Base-by-base conservation (phyloP, 1,284 basidiomycete genomes). In the Wallemia mellicola region DNA sequence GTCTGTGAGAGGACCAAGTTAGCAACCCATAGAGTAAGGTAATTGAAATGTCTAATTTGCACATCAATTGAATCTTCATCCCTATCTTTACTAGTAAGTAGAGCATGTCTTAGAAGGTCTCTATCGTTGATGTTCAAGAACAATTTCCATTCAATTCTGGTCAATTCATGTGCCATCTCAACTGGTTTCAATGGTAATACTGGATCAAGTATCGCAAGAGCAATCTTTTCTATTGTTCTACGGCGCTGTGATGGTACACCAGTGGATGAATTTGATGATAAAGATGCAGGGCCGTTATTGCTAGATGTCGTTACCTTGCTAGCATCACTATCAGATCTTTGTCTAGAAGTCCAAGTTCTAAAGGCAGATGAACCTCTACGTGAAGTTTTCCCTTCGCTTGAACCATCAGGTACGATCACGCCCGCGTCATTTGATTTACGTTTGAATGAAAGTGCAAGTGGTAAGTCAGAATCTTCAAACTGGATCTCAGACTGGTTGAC, bases 91-190 rank as follows among this genome's bases (percentile, higher is more conserved):
- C 65, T 33, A 11, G 66, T 65, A 1, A 65, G 65, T 24, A 68
- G 61, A 1, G 67, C 66, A 58, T 68, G 67, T 1, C 67, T 64
- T n/a, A 68, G 61, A 0, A 67, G 59, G 59, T 68, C 67, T 24
- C 67, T 63, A 11, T 67, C 66, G 9, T 61, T 63, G 61, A 66
- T 67, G 0, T 59, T 59, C 1, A 62, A 59, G 24, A 67, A 67
- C 25, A 63, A 60, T 55, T 64, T 57, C 67, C 67, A 68, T 1
- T 66, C 61, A 2, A 67, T 57, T 38, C 67, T 59, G 22, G 67
- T 67, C 28, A 68, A 67, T 60, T 67, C 65, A 19, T 59, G 28
- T 1, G 67, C 67, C 7, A 68, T 59, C 1, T 60, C 59, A 28
- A 65, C 17, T 30, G 28, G 28, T 30, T 7, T 30, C 7, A 30